Evolutionary conservation across 2,329 filamentous ascomycete genomes (phyloP), one percentile per base, ranked within the genome.

Genomic region (Neonectria ditissima): DNA sequence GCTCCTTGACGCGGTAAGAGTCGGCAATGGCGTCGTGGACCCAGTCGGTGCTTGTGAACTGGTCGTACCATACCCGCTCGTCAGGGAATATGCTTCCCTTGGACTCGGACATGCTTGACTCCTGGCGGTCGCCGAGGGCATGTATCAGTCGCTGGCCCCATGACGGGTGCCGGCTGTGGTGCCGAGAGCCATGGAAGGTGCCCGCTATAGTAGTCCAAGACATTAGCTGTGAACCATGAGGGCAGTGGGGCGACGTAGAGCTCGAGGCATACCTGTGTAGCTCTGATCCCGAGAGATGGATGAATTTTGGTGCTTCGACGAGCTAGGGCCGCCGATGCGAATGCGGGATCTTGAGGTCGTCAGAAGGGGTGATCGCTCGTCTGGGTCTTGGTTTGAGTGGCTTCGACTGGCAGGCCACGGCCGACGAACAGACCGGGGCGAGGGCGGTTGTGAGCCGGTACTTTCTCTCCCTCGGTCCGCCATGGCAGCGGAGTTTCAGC

Each of bases 31-130:
- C 94, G 79, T 99, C 96, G 76, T 97, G 95, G 1, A 99, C 94
- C 96, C 96, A 99, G 78, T 99, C 95, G 59, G 93, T 97, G 7
- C 93, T 97, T 6, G 94, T 97, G 75, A 97, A 97, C 79, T 99
- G 96, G 82, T 99, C 96, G 80, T 98, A 98, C 96, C 96, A 98
- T 10, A 97, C 92, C 64, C 96, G 90, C 70, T 98, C 94, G 74
- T 97, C 92, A 54, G 90, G 83, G 71, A 89, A 90, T 10, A 91
- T 80, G 5, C 88, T 90, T 34, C 84, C 81, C 73, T 90, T 92
- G 52, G 89, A 90, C 66, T 91, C 89, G 65, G 84, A 78, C 79
- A 90, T 81, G 65, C 53, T 55, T 10, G 84, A 85, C 30, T 86
- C 83, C 71, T 84, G 86, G 66, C 84, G 82, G 72, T 86, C 89